Conservation (phyloP, 2,329 filamentous ascomycete species). For the Aspergillus persii region DNA sequence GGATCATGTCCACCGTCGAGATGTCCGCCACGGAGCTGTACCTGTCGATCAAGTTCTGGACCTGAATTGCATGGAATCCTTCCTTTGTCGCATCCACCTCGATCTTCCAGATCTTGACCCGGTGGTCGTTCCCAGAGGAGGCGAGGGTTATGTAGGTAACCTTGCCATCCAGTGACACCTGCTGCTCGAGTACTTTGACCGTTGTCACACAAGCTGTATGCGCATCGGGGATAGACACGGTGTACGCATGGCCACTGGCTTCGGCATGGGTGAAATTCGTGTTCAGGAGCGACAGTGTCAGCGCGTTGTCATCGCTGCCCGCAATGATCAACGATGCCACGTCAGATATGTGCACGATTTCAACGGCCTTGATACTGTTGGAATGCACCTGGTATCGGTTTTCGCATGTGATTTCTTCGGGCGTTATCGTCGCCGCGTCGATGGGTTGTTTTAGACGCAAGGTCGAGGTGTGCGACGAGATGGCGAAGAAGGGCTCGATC, state of each 20-base stretch:
- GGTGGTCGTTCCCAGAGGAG: conserved; percentile 47
- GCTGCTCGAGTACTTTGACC: conserved; percentile 30
- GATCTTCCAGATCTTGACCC: conserved; percentile 45
- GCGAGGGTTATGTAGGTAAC: conserved; percentile 26
- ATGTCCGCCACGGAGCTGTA: conserved; percentile 57
- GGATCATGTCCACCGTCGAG: conserved; percentile 48
- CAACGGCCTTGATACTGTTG: conserved; percentile 68
- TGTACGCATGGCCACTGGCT: conserved; percentile 23
- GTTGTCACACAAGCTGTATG: conserved; percentile 47
- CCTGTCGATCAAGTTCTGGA: conserved; percentile 27
- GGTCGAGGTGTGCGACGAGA: conserved; percentile 11
- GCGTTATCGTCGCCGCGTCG: conserved; percentile 20
- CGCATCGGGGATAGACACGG: conserved; percentile 40
- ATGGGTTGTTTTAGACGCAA: conserved; percentile 20
- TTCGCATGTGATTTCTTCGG: conserved; percentile 32
- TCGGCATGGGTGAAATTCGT: conserved; percentile 12
- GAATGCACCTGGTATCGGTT: conserved; percentile 64
- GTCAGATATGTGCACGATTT: conserved; percentile 30
- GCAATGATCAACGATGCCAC: conserved; percentile 60
- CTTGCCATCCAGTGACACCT: conserved; percentile 1
- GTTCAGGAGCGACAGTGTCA: conserved; percentile 57
- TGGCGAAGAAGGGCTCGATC: conserved; percentile 28
- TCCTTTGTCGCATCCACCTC: conserved; percentile 24
- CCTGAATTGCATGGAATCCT: conserved; percentile 21
- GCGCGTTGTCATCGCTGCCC: conserved; percentile 83